phyloP scores from a whole-genome alignment of 1,284 basidiomycete genomes.

The Fomitopsis pinicola region DNA sequence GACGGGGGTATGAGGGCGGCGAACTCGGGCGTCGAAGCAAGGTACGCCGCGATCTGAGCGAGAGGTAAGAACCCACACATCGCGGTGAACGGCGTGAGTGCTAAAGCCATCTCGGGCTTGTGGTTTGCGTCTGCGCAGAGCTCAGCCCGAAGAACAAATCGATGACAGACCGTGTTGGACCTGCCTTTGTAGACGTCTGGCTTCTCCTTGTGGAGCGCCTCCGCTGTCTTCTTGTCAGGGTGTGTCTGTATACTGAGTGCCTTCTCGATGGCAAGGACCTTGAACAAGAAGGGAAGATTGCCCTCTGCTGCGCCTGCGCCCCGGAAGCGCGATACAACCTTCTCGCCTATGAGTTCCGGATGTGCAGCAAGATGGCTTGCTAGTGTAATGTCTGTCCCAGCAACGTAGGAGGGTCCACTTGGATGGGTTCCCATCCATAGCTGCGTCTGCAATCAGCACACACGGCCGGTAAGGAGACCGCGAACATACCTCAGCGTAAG shows the following conservation, averaged over 20 bases:
- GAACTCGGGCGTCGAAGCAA: constrained; percentile 78
- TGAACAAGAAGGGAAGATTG: constrained; percentile 90
- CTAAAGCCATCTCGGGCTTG: constrained; percentile 98
- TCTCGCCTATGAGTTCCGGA: constrained; percentile 65
- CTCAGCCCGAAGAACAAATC: not conserved
- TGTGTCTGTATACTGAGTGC: constrained; percentile 97
- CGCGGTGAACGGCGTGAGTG: constrained; percentile 87
- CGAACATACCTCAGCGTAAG: constrained; percentile 59
- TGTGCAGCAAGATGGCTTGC: constrained; percentile 61
- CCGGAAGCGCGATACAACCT: constrained; percentile 58
- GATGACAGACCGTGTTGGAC: not conserved
- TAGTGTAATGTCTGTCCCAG: constrained; percentile 43
- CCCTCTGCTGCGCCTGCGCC: constrained; percentile 48
- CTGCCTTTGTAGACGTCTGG: constrained; percentile 57
- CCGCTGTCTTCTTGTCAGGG: constrained; percentile 88
- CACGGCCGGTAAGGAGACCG: constrained; percentile 4
- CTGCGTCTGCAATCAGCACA: constrained; percentile 34
- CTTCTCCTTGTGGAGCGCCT: constrained; percentile 67
- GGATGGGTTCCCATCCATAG: constrained; percentile 99
- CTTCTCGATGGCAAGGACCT: constrained; percentile 90
- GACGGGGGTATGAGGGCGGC: constrained; percentile 61
- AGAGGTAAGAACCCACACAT: constrained; percentile 91
- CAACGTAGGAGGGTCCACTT: constrained; percentile 69
- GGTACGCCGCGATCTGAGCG: constrained; percentile 60
- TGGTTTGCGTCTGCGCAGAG: constrained; percentile 80